phyloP scores from a whole-genome alignment of 495 filamentous ascomycete genomes.

The Tuber microsphaerosporum region DNA sequence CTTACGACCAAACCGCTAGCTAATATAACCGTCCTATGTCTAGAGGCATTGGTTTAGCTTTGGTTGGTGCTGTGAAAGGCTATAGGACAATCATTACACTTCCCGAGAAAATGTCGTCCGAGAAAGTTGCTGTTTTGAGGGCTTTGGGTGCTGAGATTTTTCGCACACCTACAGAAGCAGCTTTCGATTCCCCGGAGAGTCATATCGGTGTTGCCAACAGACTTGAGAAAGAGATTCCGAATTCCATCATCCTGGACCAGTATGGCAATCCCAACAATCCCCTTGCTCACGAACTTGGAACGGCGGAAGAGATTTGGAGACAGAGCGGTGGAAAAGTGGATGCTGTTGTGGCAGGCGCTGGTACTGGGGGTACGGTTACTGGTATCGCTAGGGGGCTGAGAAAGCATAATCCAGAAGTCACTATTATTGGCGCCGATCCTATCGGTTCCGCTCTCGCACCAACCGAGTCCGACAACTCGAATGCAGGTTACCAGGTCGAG shows the following conservation, averaged over 20 bases:
- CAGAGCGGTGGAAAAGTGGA: constrained; percentile 82
- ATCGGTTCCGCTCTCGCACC: constrained; percentile 79
- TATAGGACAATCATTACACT: constrained; percentile 98
- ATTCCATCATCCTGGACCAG: constrained; percentile 94
- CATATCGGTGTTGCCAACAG: constrained; percentile 92
- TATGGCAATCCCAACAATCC: constrained; percentile 91
- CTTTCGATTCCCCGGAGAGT: constrained; percentile 86
- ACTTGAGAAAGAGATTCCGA: constrained; percentile 89
- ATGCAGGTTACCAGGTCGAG: constrained; percentile 90
- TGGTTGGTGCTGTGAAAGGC: constrained; percentile 90
- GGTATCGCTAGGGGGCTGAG: constrained; percentile 77
- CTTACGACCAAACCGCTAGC: background rate
- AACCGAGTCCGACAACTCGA: constrained; percentile 69
- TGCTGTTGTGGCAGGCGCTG: constrained; percentile 82
- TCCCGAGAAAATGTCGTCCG: constrained; percentile 97
- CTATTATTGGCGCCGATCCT: constrained; percentile 86
- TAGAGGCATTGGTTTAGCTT: constrained; percentile 85
- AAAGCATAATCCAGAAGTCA: constrained; percentile 75
- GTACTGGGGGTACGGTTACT: constrained; percentile 92
- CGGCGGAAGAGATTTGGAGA: constrained; percentile 90
- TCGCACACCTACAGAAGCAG: constrained; percentile 90
- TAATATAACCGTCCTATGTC: constrained; percentile 25
- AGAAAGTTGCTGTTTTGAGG: constrained; percentile 90
- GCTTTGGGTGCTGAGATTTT: constrained; percentile 96
- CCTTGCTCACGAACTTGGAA: constrained; percentile 85